Conservation (phyloP, 2,329 filamentous ascomycete genomes). For the Exophiala xenobiotica region DNA sequence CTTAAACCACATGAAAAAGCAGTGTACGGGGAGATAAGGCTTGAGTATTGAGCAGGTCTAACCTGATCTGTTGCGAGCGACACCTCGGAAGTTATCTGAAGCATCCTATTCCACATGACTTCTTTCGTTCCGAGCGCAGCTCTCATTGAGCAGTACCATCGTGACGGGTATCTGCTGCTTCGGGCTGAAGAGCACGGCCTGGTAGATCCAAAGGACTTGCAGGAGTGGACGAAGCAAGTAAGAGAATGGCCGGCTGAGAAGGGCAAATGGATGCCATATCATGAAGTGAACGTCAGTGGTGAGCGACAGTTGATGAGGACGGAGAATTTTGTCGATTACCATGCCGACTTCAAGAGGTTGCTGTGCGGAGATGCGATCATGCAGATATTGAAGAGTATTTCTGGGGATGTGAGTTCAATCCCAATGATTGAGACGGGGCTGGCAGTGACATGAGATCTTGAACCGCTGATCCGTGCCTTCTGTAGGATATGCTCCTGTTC, state of each 20-base stretch:
- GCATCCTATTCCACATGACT: constrained; percentile 12
- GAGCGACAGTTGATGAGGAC: constrained; percentile 37
- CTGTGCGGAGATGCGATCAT: constrained; percentile 33
- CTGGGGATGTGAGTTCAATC: constrained; percentile 30
- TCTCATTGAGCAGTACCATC: constrained; percentile 31
- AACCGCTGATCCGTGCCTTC: too few species aligned
- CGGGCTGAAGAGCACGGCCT: constrained; percentile 33
- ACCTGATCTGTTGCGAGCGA: too few species aligned
- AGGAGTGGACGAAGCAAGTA: constrained; percentile 33
- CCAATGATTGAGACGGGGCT: neutral
- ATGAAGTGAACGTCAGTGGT: constrained; percentile 36
- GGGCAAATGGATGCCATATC: constrained; percentile 38
- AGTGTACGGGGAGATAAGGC: too few species aligned
- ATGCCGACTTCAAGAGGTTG: constrained; percentile 32
- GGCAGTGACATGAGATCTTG: too few species aligned
- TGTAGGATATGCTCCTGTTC: constrained; percentile 37
- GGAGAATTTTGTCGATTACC: constrained; percentile 37
- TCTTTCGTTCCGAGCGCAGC: constrained; percentile 27
- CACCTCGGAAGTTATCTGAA: too few species aligned
- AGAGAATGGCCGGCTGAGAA: constrained; percentile 33
- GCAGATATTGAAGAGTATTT: constrained; percentile 33
- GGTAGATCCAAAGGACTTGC: constrained; percentile 30
- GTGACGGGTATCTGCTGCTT: constrained; percentile 33
- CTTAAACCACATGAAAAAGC: neutral
- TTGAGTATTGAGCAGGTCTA: too few species aligned